These are phyloP conservation scores for Henckelia pumila DNA, from an alignment of 257 asterid genomes.

Conservation along the genomic window DNA sequence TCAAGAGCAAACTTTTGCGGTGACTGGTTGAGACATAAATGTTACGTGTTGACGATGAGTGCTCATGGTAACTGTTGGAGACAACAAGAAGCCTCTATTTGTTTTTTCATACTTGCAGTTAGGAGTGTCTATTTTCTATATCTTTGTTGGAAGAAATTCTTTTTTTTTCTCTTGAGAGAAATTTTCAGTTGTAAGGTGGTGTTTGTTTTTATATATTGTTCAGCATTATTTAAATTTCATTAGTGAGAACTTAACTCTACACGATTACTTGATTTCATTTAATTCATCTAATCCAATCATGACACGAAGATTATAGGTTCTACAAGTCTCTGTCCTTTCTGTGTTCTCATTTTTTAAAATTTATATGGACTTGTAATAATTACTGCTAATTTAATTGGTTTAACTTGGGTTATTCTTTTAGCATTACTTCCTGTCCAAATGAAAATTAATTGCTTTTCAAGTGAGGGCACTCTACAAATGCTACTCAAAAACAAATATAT, in stretches of 20 bases:
- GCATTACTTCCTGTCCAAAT: not conserved
- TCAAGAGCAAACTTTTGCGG: too few species aligned
- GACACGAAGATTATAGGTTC: not conserved
- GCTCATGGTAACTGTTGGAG: too few species aligned
- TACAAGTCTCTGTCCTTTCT: not conserved
- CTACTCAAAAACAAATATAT: not conserved
- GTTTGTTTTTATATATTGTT: too few species aligned
- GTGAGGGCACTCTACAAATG: not conserved
- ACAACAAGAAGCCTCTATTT: too few species aligned
- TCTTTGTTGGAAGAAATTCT: not conserved
- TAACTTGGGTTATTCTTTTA: constrained; percentile 3
- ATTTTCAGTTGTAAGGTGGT: too few species aligned
- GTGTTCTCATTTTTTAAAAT: not conserved
- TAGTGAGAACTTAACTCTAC: not conserved
- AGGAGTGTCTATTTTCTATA: not conserved
- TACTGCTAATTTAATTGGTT: not conserved
- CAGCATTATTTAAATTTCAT: not conserved
- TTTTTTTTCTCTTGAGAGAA: too few species aligned
- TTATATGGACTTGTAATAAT: not conserved
- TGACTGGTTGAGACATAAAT: not conserved
- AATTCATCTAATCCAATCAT: not conserved
- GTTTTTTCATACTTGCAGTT: not conserved
- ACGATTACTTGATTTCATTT: too few species aligned
- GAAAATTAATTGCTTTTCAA: constrained; percentile 1
- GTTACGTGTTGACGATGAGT: too few species aligned